Percentiles rank a stretch among this genome's conserved stretches.
phyloP scores from a whole-genome alignment of 139 green algal species.

The Ettlia oleoabundans region DNA sequence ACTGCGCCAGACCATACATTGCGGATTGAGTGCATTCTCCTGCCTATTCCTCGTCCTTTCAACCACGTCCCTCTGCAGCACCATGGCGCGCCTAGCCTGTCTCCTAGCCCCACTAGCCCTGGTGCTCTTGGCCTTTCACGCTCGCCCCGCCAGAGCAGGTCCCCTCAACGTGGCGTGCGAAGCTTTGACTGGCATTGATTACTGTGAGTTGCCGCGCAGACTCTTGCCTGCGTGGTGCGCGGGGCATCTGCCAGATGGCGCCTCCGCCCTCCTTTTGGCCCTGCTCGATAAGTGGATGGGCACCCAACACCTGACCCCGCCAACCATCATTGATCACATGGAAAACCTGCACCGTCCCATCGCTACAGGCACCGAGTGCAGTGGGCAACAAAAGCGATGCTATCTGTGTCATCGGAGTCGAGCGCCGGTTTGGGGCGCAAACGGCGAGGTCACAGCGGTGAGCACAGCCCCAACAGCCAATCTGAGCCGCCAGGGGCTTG shows the following conservation, averaged over 20 bases:
- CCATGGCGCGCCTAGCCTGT: too few species aligned
- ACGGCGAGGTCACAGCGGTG: background rate
- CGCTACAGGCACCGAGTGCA: too few species aligned
- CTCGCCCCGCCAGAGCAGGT: background rate
- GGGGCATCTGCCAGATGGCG: background rate
- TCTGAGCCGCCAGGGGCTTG: too few species aligned
- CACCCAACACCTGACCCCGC: too few species aligned
- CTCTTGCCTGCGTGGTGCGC: background rate
- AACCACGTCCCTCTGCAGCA: too few species aligned
- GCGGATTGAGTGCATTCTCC: too few species aligned
- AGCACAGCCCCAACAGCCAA: background rate
- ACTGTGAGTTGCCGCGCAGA: too few species aligned
- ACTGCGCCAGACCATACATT: too few species aligned
- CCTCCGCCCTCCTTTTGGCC: background rate
- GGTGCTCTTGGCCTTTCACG: background rate
- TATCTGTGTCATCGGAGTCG: background rate
- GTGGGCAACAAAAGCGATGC: background rate
- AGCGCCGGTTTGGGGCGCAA: background rate
- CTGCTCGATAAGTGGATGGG: too few species aligned
- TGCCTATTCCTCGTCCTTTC: too few species aligned
- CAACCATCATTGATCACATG: too few species aligned
- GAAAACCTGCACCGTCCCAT: too few species aligned
- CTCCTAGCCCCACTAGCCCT: background rate
- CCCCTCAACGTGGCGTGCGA: constrained; percentile 5
- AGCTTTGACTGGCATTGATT: background rate